phyloP scores from a whole-genome alignment of 306 rosid species.

The Ormosia semicastrata region DNA sequence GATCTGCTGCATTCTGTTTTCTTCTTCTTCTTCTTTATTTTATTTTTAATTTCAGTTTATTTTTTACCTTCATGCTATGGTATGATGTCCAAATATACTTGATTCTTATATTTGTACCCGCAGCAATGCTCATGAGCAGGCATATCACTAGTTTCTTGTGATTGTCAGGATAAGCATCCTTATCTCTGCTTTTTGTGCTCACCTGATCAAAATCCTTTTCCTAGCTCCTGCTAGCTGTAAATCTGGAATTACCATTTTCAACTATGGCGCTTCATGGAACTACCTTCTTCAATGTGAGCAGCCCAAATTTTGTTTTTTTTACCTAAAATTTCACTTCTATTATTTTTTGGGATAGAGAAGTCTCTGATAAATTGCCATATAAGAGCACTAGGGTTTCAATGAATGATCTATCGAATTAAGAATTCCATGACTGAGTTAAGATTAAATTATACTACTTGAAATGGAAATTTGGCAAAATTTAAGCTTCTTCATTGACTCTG shows the following conservation, averaged over 20 bases:
- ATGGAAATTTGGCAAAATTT: background rate
- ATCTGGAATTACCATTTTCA: background rate
- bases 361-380: background rate
- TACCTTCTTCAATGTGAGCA: conserved; percentile 33
- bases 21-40: background rate
- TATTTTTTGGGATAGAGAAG: background rate
- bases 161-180: background rate
- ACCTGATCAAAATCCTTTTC: background rate
- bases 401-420: background rate
- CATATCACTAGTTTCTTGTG: background rate
- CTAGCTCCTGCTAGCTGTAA: background rate
- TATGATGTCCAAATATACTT: background rate
- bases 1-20: background rate
- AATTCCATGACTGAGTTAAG: background rate
- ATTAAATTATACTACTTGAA: background rate
- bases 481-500: background rate
- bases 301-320: background rate
- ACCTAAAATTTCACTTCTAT: background rate
- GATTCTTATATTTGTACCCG: background rate
- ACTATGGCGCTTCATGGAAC: conserved; percentile 44
- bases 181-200: background rate
- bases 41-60: background rate
- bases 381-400: background rate
- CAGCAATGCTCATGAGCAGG: background rate
- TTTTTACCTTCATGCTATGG: background rate